Evolutionary conservation across 2,329 filamentous ascomycete genomes (phyloP).

Genomic region (Podosphaera fusca): DNA sequence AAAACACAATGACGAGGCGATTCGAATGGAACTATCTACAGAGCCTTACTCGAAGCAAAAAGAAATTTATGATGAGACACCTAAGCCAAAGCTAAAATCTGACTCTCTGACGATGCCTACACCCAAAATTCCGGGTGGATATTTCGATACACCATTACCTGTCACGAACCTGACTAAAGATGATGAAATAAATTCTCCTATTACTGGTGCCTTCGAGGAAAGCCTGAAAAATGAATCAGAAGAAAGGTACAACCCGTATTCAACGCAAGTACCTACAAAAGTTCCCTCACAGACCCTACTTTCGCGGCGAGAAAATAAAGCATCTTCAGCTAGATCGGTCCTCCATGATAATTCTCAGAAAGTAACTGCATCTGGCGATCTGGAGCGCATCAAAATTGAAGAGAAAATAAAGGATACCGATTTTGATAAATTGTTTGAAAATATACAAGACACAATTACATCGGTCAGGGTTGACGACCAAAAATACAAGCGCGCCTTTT

Average conservation of each 20-base stretch:
- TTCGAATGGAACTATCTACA: too few relatives aligned
- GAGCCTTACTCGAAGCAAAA: neutral
- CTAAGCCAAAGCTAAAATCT: constrained; percentile 6
- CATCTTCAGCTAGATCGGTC: neutral
- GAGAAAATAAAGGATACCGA: constrained; percentile 14
- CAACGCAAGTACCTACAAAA: neutral
- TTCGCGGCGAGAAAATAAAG: neutral
- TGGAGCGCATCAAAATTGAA: constrained; percentile 11
- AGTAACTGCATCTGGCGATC: constrained; percentile 11
- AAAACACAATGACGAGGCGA: too few relatives aligned
- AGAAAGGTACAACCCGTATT: neutral
- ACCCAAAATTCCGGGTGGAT: constrained; percentile 14
- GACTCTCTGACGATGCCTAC: constrained; percentile 11
- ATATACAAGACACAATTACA: neutral
- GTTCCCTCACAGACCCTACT: neutral
- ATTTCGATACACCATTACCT: constrained; percentile 16
- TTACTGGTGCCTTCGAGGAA: neutral
- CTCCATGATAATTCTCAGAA: constrained; percentile 10
- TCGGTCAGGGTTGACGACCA: neutral
- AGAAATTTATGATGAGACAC: constrained; percentile 7
- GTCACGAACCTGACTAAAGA: constrained; percentile 3
- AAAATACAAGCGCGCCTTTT: too few relatives aligned
- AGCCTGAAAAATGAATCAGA: neutral
- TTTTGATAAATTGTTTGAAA: constrained; percentile 9
- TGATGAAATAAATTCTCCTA: too few relatives aligned